A percentile compares a stretch with the other conserved stretches of the same genome.
Evolutionary conservation across 1,284 basidiomycete species (phyloP).

Genomic region (Tilletia indica): DNA sequence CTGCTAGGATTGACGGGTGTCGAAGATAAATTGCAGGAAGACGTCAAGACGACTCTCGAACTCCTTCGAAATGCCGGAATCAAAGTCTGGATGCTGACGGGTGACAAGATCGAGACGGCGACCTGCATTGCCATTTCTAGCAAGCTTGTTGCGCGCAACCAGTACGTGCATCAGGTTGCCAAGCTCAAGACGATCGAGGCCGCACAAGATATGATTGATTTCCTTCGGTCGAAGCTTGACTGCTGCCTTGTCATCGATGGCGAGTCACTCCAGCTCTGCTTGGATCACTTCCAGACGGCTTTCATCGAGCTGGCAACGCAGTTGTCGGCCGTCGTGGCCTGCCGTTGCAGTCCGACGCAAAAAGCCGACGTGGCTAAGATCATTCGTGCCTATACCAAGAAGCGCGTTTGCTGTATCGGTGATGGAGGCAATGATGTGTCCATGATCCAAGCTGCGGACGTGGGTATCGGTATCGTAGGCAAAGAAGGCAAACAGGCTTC

Average conservation of each 20-base stretch:
- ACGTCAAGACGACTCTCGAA: slow-evolving; percentile 90
- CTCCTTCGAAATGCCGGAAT: slow-evolving; percentile 91
- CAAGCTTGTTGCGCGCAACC: slow-evolving; percentile 89
- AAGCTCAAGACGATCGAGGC: slow-evolving; percentile 81
- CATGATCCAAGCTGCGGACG: slow-evolving; percentile 93
- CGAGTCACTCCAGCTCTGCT: slow-evolving; percentile 90
- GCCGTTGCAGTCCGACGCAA: slow-evolving; percentile 95
- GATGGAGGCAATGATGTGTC: slow-evolving; percentile 93
- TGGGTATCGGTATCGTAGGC: slow-evolving; percentile 94
- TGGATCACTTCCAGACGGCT: slow-evolving; percentile 84
- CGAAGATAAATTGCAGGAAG: slow-evolving; percentile 97
- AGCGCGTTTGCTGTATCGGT: slow-evolving; percentile 95
- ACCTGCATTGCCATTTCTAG: slow-evolving; percentile 97
- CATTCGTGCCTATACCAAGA: slow-evolving; percentile 83
- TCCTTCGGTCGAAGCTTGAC: slow-evolving; percentile 88
- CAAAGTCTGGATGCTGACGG: slow-evolving; percentile 99
- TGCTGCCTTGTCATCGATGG: slow-evolving; percentile 98
- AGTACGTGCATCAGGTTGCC: slow-evolving; percentile 95
- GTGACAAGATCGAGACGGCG: slow-evolving; percentile 98
- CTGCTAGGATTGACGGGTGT: slow-evolving; percentile 92
- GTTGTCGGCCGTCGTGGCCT: slow-evolving; percentile 91
- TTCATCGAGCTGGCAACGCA: slow-evolving; percentile 96
- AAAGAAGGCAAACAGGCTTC: slow-evolving; percentile 99
- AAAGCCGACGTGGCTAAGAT: slow-evolving; percentile 94
- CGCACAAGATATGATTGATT: slow-evolving; percentile 85